phyloP scores from a whole-genome alignment of 345 rosid genomes.

The Brassica nigra region DNA sequence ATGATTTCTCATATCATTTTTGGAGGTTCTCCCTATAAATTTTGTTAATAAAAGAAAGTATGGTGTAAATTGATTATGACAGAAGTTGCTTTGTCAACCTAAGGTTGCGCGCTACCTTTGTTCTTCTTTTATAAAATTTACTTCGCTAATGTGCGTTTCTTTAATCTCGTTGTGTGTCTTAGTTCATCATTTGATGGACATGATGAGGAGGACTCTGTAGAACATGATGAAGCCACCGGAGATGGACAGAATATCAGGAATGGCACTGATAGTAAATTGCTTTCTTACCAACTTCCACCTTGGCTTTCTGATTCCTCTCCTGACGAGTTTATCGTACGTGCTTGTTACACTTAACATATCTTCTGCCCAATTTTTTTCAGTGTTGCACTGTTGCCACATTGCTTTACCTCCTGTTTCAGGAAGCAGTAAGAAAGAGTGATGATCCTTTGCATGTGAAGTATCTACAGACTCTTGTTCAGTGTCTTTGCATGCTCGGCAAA shows the following conservation, averaged over 20 bases:
- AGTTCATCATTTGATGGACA: slow-evolving; percentile 88
- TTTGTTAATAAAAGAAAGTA: background rate
- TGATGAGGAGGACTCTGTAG: slow-evolving; percentile 70
- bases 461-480: slow-evolving; percentile 95
- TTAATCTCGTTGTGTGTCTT: slow-evolving; percentile 32
- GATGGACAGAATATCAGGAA: slow-evolving; percentile 59
- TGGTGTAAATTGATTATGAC: slow-evolving; percentile 14
- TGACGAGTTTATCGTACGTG: slow-evolving; percentile 86
- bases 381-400: background rate
- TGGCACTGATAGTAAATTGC: slow-evolving; percentile 63
- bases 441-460: slow-evolving; percentile 89
- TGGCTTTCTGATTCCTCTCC: slow-evolving; percentile 93
- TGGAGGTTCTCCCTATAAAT: slow-evolving; percentile 14
- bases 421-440: slow-evolving; percentile 81
- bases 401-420: slow-evolving; percentile 53
- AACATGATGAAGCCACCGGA: slow-evolving; percentile 58
- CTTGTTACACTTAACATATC: slow-evolving; percentile 18
- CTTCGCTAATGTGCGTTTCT: slow-evolving; percentile 16
- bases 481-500: slow-evolving; percentile 94
- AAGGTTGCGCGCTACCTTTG: slow-evolving; percentile 18
- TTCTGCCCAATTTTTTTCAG: slow-evolving; percentile 26
- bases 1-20: slow-evolving; percentile 13
- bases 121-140: slow-evolving; percentile 8
- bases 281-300: slow-evolving; percentile 61
- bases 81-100: slow-evolving; percentile 19